Evolutionary conservation across 2,329 filamentous ascomycete genomes (phyloP), one percentile per base, ranked within the genome.

Genomic region (Coleophoma eucalyptorum): DNA sequence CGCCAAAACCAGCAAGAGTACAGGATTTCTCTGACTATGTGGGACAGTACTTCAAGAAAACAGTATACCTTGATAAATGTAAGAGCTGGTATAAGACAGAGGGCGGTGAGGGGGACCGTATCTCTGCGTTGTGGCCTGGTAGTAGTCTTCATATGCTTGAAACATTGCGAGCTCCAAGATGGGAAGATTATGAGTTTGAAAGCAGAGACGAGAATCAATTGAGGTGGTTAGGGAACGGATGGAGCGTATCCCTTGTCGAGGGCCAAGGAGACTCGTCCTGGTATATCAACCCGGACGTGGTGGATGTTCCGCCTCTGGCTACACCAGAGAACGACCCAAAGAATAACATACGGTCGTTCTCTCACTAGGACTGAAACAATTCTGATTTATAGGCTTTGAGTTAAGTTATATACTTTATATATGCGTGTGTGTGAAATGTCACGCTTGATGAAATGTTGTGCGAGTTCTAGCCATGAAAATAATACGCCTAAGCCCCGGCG

Each of bases 11-110:
- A 15, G 71, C 78, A 21, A 62, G 69, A 32, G 68, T 77, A 4
- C 69, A 71, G 19, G 76, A 80, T 59, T 83, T 74, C 67, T 71
- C 69, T 53, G 74, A 69, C 61, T 78, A 76, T 63, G 69, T 73
- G 37, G 62, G 67, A 2, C 61, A 68, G 2, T 79, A 80, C 56
- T 79, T 82, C 73, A 76, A 77, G 42, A 73, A 74, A 18, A 79
- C 76, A 1, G 71, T 74, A 3, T 81, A 78, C 73, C 66, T 71
- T 11, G 67, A 71, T 11, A 62, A 65, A 13, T 77, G 62, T 37
- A 55, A 55, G 8, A 56, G 52, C 16, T 65, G 62, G 62, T 62
- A 63, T 35, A 50, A 50, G 16, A 54, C 35, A 35, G 54, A 71
- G 10, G 68, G 68, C 18, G 72, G 69, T 20, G 61, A 58, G 10